These are phyloP conservation scores for Phaseolus coccineus DNA, from an alignment of 331 rosid genomes.

Conservation along the genomic window DNA sequence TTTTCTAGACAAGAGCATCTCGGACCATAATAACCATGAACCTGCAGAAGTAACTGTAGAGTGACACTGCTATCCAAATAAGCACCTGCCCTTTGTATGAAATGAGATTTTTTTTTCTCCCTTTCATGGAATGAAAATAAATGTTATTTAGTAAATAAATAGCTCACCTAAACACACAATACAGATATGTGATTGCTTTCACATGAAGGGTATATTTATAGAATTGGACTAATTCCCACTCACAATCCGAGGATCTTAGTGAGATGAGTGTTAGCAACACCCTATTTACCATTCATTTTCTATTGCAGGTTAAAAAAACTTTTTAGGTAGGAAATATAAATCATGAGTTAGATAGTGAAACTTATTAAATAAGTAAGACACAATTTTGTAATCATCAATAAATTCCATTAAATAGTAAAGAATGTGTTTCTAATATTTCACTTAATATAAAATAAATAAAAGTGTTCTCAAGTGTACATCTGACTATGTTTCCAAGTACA, in stretches of 20 bases:
- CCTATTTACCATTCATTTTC: neutral
- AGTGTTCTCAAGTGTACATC: neutral
- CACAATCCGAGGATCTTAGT: neutral
- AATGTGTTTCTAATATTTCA: neutral
- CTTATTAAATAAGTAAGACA: neutral
- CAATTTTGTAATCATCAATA: neutral
- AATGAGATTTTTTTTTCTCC: neutral
- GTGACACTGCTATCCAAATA: slow-evolving; percentile 20
- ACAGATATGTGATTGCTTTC: neutral
- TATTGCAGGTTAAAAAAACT: too few relatives aligned
- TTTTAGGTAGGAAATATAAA: neutral
- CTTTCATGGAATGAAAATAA: slow-evolving; percentile 20
- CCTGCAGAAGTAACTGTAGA: neutral
- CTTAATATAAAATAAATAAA: neutral
- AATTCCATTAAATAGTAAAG: neutral
- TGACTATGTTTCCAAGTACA: neutral
- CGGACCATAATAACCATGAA: neutral
- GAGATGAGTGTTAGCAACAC: neutral
- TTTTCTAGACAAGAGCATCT: neutral
- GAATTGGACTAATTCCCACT: neutral
- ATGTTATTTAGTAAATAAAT: neutral
- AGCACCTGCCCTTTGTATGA: neutral
- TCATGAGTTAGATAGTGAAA: neutral
- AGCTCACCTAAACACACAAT: neutral
- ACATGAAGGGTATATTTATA: neutral